These are phyloP conservation scores for Dactylellina drechsleri DNA, from an alignment of 2,329 filamentous ascomycete genomes.

Conservation along the genomic window DNA sequence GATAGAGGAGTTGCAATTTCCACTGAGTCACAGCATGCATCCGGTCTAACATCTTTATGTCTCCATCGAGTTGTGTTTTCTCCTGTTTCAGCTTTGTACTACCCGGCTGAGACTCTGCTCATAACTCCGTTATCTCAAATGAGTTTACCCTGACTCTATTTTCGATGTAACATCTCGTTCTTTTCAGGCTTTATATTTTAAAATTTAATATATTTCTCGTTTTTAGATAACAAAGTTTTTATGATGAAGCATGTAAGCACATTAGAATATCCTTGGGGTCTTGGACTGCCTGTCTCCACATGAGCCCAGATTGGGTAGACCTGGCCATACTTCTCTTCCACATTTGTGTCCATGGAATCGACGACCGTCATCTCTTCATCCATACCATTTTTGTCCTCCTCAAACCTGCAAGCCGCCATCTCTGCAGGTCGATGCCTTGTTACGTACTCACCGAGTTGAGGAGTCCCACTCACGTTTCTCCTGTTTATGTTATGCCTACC, in stretches of 20 bases:
- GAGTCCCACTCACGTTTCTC: constrained; percentile 12
- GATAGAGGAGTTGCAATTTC: not conserved
- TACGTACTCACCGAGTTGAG: constrained; percentile 23
- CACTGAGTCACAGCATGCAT: not conserved
- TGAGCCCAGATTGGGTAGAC: constrained; percentile 12
- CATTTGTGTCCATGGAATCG: constrained; percentile 11
- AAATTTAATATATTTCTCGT: no score
- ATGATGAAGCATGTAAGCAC: no score
- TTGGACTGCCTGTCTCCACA: not conserved
- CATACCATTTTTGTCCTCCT: constrained; percentile 19
- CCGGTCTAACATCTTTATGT: no score
- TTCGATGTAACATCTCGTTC: no score
- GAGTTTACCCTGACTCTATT: no score
- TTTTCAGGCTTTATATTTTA: no score
- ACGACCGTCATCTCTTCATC: constrained; percentile 24
- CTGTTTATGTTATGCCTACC: constrained; percentile 15
- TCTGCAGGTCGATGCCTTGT: constrained; percentile 36
- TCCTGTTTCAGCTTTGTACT: no score
- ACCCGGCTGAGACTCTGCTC: no score
- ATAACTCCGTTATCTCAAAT: no score
- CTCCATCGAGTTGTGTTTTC: not conserved
- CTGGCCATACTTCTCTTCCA: constrained; percentile 18
- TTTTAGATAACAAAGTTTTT: no score
- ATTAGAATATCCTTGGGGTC: not conserved
- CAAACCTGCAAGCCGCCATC: constrained; percentile 40